These are phyloP conservation scores for Dimargaris cristalligena DNA, from an alignment of 192 early-diverging fungal species.

Conservation along the genomic window DNA sequence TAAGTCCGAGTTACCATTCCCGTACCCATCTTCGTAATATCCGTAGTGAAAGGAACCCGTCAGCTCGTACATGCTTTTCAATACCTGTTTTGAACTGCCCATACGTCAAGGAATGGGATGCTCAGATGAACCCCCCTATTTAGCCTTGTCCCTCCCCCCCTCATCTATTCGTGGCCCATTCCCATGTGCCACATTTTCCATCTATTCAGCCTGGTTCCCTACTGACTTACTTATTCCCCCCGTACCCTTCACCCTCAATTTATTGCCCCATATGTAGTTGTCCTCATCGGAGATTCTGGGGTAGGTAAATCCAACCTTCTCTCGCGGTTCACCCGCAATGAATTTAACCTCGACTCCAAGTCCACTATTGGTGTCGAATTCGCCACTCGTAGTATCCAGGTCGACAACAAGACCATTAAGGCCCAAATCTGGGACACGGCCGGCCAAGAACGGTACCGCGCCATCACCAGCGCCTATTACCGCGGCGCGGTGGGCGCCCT, in stretches of 20 bases:
- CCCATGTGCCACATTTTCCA: too few species aligned
- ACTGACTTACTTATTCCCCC: too few species aligned
- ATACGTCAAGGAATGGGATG: too few species aligned
- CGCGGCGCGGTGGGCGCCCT: conserved; percentile 94
- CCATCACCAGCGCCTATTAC: conserved; percentile 83
- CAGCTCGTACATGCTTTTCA: too few species aligned
- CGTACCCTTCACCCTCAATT: too few species aligned
- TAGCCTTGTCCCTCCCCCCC: background rate
- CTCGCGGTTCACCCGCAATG: conserved; percentile 90
- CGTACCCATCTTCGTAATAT: too few species aligned
- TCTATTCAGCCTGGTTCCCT: too few species aligned
- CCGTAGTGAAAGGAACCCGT: too few species aligned
- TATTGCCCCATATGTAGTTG: too few species aligned
- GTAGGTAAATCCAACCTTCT: conserved; percentile 98
- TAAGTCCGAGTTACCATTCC: conserved; percentile 16
- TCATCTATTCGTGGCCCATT: too few species aligned
- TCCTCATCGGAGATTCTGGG: conserved; percentile 87
- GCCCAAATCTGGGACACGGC: conserved; percentile 99
- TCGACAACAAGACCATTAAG: conserved; percentile 95
- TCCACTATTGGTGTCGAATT: conserved; percentile 99
- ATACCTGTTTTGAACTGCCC: too few species aligned
- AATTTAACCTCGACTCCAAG: conserved; percentile 96
- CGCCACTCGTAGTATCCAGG: conserved; percentile 87
- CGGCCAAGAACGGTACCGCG: conserved; percentile 71
- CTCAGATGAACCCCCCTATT: background rate